Percentiles rank a stretch among this genome's conserved stretches.
phyloP scores from a whole-genome alignment of 345 rosid genomes.

The Aethionema arabicum region DNA sequence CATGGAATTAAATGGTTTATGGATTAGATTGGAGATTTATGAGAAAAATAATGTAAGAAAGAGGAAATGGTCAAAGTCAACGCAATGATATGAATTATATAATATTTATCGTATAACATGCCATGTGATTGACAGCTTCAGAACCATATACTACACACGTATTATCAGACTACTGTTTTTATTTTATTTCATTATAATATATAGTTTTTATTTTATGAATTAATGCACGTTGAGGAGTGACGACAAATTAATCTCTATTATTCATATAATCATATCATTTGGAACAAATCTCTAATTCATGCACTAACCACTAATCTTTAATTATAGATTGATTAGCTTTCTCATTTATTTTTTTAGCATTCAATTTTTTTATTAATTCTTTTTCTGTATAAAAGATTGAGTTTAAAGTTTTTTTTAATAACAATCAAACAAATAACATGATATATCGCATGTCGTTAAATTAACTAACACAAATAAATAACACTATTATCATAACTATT shows the following conservation, averaged over 20 bases:
- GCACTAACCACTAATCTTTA: conserved; percentile 19
- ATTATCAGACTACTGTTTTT: conserved; percentile 18
- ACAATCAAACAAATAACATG: too few species aligned
- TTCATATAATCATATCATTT: background rate
- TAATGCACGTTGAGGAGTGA: conserved; percentile 17
- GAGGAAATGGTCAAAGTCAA: conserved; percentile 24
- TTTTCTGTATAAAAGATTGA: background rate
- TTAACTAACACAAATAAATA: too few species aligned
- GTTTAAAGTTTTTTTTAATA: too few species aligned
- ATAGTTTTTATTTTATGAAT: background rate
- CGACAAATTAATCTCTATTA: conserved; percentile 22
- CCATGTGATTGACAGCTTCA: conserved; percentile 71
- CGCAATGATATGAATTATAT: conserved; percentile 5
- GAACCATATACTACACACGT: conserved; percentile 28
- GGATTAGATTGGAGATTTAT: conserved; percentile 27
- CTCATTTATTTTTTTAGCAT: background rate
- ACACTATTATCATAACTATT: too few species aligned
- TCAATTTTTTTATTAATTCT: conserved; percentile 13
- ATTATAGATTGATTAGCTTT: conserved; percentile 29
- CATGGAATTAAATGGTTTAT: conserved; percentile 22
- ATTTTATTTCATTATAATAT: background rate
- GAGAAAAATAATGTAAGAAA: conserved; percentile 27
- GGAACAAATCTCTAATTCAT: conserved; percentile 28
- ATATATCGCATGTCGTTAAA: too few species aligned
- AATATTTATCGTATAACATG: conserved; percentile 28